Percentiles rank a stretch among this genome's conserved stretches.
Conservation (phyloP, 2,329 filamentous ascomycete species). For the Rhexocercosporidium sp. region DNA sequence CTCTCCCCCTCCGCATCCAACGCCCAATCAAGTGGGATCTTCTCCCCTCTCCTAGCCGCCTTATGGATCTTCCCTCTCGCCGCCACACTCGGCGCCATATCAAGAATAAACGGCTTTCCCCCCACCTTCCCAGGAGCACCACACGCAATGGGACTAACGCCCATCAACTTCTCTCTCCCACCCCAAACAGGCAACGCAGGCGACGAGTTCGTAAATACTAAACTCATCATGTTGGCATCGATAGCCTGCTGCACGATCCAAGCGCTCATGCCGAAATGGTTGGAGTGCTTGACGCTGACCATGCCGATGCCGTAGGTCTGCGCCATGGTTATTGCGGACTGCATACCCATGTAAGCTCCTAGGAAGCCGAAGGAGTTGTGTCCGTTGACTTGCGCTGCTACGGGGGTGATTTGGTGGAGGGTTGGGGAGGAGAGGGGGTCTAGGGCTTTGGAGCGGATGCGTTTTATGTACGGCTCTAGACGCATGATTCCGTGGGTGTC, state of each 20-base stretch:
- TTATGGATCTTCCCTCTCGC: constrained; percentile 77
- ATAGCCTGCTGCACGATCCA: constrained; percentile 81
- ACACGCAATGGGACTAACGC: constrained; percentile 51
- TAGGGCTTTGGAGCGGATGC: constrained; percentile 72
- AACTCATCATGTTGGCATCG: constrained; percentile 69
- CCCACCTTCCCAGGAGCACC: constrained; percentile 71
- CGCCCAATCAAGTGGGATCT: constrained; percentile 77
- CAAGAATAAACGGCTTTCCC: constrained; percentile 70
- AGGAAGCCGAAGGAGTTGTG: constrained; percentile 79
- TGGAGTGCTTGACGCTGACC: constrained; percentile 76
- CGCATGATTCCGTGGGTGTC: constrained; percentile 82
- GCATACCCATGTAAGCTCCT: constrained; percentile 70
- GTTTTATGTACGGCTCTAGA: constrained; percentile 77
- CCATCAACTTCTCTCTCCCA: constrained; percentile 41
- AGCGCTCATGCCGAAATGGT: constrained; percentile 84
- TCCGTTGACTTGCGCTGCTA: constrained; percentile 63
- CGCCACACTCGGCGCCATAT: constrained; percentile 74
- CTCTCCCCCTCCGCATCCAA: constrained; percentile 70
- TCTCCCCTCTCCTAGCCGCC: constrained; percentile 68
- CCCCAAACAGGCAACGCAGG: constrained; percentile 44
- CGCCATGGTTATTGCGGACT: constrained; percentile 69
- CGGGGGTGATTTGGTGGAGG: constrained; percentile 68
- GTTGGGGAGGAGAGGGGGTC: constrained; percentile 63
- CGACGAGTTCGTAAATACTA: constrained; percentile 45
- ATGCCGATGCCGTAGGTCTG: constrained; percentile 72